Conservation (phyloP, 495 filamentous ascomycete genomes). For the Aspergillus avenaceus region DNA sequence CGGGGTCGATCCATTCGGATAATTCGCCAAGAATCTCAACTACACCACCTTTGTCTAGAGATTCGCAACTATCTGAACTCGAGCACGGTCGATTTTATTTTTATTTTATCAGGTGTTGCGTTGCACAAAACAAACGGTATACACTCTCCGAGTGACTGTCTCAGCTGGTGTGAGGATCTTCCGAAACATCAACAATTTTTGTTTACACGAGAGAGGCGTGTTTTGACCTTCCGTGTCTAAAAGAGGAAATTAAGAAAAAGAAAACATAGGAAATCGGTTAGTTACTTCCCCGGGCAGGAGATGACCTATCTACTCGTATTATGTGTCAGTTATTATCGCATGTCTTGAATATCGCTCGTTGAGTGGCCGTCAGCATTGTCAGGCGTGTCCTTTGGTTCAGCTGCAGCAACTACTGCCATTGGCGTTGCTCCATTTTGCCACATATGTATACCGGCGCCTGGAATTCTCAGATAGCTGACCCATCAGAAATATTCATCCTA, state of each 20-base stretch:
- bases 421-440: not conserved
- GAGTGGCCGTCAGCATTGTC: not conserved
- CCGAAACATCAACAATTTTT: not conserved
- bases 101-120: not conserved
- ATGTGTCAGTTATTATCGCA: not conserved
- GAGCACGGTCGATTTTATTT: not conserved
- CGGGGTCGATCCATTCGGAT: not conserved
- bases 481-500: not conserved
- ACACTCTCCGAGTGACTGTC: not conserved
- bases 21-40: not conserved
- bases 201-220: not conserved
- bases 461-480: not conserved
- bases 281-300: not conserved
- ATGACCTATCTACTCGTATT: slow-evolving; percentile 1
- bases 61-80: not conserved
- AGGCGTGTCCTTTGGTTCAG: slow-evolving; percentile 4
- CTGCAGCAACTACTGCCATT: not conserved
- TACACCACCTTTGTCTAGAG: not conserved
- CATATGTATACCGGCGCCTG: not conserved
- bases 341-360: not conserved
- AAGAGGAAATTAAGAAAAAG: too few species aligned
- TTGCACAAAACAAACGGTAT: not conserved
- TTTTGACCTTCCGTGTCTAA: not conserved
- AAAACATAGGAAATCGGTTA: not conserved
- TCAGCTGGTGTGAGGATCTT: not conserved